A percentile compares a stretch with the other conserved stretches of the same genome.
These are phyloP conservation scores for Punctularia strigosozonata DNA, from an alignment of 768 basidiomycete species.

Conservation along the genomic window DNA sequence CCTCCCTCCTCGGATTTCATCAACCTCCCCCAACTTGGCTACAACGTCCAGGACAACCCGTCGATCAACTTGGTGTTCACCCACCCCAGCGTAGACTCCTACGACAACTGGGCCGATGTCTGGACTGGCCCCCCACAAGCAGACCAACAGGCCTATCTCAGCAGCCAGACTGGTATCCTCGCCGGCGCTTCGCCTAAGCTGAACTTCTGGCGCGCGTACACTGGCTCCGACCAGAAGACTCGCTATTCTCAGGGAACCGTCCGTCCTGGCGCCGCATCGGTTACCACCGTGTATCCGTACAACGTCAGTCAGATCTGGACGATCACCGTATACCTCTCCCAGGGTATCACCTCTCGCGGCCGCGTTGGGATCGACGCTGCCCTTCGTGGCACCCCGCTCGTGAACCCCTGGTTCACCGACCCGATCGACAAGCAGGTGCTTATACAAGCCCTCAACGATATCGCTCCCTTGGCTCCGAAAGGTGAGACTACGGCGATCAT, in stretches of 20 bases:
- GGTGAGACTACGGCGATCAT: too few relatives aligned
- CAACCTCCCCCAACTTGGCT: slow-evolving; percentile 47
- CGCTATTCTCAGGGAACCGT: slow-evolving; percentile 55
- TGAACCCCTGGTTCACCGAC: slow-evolving; percentile 48
- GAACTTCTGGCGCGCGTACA: slow-evolving; percentile 53
- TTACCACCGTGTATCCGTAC: slow-evolving; percentile 36
- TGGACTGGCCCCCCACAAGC: slow-evolving; percentile 42
- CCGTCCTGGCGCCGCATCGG: slow-evolving; percentile 44
- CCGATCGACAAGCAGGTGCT: slow-evolving; percentile 41
- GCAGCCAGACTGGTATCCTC: slow-evolving; percentile 40
- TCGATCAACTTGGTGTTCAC: slow-evolving; percentile 57
- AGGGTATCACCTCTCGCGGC: slow-evolving; percentile 49
- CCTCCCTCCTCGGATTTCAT: slow-evolving; percentile 41
- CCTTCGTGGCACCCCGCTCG: slow-evolving; percentile 33
- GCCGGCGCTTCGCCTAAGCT: slow-evolving; percentile 44
- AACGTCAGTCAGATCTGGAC: slow-evolving; percentile 47
- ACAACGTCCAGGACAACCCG: slow-evolving; percentile 48
- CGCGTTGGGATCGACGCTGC: slow-evolving; percentile 47
- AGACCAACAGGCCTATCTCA: slow-evolving; percentile 43
- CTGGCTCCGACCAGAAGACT: slow-evolving; percentile 30
- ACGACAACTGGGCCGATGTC: slow-evolving; percentile 55
- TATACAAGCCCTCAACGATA: slow-evolving; percentile 36
- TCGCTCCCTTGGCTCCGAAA: too few relatives aligned
- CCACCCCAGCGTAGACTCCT: slow-evolving; percentile 48
- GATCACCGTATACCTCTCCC: slow-evolving; percentile 52